phyloP scores from a whole-genome alignment of 768 basidiomycete genomes.

The Auriscalpium vulgare region DNA sequence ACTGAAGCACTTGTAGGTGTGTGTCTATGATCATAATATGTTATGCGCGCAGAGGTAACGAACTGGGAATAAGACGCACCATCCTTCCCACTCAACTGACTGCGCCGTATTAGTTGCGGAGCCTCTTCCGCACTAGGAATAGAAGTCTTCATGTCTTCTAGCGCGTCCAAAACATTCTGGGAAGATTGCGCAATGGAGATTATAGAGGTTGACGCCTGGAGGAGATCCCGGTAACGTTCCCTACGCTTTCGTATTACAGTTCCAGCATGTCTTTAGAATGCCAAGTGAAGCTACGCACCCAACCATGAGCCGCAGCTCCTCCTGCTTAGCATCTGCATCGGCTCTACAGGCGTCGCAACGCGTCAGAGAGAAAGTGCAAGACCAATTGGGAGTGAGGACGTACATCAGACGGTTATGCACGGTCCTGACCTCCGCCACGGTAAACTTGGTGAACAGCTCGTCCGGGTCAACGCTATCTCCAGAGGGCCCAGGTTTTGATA shows the following conservation, averaged over 20 bases:
- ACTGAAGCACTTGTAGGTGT: constrained; percentile 60
- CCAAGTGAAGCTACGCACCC: constrained; percentile 52
- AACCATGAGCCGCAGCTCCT: constrained; percentile 85
- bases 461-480: constrained; percentile 46
- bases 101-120: constrained; percentile 2
- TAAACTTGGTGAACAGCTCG: constrained; percentile 62
- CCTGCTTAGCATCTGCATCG: constrained; percentile 82
- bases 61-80: constrained; percentile 5
- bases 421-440: constrained; percentile 62
- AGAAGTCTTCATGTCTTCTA: constrained; percentile 52
- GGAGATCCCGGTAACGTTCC: constrained; percentile 82
- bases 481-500: not conserved
- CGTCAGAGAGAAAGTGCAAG: not conserved
- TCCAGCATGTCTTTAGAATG: constrained; percentile 15
- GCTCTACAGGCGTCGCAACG: constrained; percentile 32
- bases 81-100: constrained; percentile 5
- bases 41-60: not conserved
- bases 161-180: constrained; percentile 49
- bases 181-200: constrained; percentile 69
- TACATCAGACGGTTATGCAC: constrained; percentile 67
- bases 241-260: constrained; percentile 53
- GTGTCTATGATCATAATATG: constrained; percentile 36
- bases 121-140: constrained; percentile 28
- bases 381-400: constrained; percentile 2
- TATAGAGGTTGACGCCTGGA: constrained; percentile 82